phyloP scores from a whole-genome alignment of 345 rosid species.

The Bruguiera sexangula region DNA sequence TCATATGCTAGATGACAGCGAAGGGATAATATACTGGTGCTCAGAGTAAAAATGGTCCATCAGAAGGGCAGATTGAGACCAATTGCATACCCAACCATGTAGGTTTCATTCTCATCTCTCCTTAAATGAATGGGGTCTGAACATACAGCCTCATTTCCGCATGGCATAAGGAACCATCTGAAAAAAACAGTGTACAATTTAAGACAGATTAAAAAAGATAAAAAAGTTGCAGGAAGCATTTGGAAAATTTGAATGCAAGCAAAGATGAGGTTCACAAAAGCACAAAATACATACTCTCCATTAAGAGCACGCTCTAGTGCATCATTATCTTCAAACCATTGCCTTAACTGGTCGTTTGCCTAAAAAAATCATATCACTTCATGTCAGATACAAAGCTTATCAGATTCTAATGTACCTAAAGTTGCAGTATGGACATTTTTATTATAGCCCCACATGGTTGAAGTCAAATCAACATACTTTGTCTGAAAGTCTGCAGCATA shows the following conservation, averaged over 20 bases:
- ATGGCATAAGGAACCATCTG: constrained; percentile 72
- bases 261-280: constrained; percentile 2
- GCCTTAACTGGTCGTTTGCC: constrained; percentile 46
- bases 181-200: constrained; percentile 6
- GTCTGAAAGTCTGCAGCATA: constrained; percentile 79
- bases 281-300: constrained; percentile 64
- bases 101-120: constrained; percentile 54
- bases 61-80: background rate
- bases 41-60: background rate
- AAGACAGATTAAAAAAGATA: background rate
- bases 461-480: constrained; percentile 40
- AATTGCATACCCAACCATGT: constrained; percentile 57
- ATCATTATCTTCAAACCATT: constrained; percentile 61
- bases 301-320: constrained; percentile 72
- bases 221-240: background rate
- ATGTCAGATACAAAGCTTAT: constrained; percentile 6
- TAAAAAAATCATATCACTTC: constrained; percentile 15
- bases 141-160: constrained; percentile 37
- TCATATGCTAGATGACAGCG: background rate
- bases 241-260: background rate
- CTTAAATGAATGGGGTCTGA: constrained; percentile 50
- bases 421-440: background rate
- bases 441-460: no score
- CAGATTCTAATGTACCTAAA: background rate
- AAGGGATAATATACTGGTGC: background rate